Evolutionary conservation across 179 eudicot genomes (phyloP).

Genomic region (Beta macrorhiza): DNA sequence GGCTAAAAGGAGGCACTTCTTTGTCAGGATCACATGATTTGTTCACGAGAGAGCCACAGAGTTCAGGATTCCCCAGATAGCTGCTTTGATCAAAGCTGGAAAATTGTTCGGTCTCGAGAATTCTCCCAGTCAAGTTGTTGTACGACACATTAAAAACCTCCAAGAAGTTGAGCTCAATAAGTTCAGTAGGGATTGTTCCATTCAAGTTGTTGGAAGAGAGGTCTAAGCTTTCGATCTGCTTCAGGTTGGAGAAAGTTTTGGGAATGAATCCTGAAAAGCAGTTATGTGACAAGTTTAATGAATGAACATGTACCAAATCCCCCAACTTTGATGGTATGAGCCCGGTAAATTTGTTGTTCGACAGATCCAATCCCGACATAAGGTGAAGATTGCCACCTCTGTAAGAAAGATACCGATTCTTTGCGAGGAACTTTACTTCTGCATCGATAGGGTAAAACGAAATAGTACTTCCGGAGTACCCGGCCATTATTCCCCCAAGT

Average conservation of each 20-base stretch:
- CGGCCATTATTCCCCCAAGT: too few relatives aligned
- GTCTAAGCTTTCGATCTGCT: constrained; percentile 19
- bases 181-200: constrained; percentile 16
- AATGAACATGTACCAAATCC: neutral
- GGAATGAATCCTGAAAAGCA: constrained; percentile 11
- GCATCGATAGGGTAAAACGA: neutral
- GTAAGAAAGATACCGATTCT: neutral
- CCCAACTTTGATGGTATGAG: constrained; percentile 7
- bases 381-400: neutral
- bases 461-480: too few relatives aligned
- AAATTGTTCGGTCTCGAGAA: constrained; percentile 22
- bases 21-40: neutral
- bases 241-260: neutral
- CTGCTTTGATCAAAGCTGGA: constrained; percentile 17
- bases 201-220: constrained; percentile 19
- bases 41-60: neutral
- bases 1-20: neutral
- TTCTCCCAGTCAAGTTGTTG: constrained; percentile 24
- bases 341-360: constrained; percentile 6
- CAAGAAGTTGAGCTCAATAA: constrained; percentile 12
- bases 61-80: constrained; percentile 19
- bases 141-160: constrained; percentile 26
- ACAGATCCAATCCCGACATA: constrained; percentile 21
- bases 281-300: constrained; percentile 24
- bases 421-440: neutral